These are phyloP conservation scores for Didymella lethalis DNA, from an alignment of 2,329 filamentous ascomycete species.

Conservation along the genomic window DNA sequence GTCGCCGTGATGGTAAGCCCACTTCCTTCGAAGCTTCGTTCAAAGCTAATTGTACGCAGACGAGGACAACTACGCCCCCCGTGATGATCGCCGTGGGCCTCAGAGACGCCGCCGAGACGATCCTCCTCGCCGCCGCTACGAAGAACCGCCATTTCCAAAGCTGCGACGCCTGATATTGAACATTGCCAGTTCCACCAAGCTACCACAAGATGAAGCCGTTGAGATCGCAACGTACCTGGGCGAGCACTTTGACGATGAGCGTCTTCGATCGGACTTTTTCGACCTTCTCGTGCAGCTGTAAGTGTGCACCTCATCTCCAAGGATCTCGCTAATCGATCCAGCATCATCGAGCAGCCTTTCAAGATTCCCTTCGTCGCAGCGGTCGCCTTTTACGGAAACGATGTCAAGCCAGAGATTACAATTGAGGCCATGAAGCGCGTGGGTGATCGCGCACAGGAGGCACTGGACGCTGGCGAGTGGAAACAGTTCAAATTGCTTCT, in stretches of 20 bases:
- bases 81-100: conserved; percentile 42
- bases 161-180: conserved; percentile 47
- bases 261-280: conserved; percentile 76
- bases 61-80: conserved; percentile 39
- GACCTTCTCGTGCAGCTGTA: conserved; percentile 78
- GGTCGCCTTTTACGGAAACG: conserved; percentile 80
- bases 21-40: no score
- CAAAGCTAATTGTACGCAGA: conserved; percentile 28
- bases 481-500: conserved; percentile 88
- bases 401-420: conserved; percentile 76
- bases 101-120: conserved; percentile 45
- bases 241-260: conserved; percentile 80
- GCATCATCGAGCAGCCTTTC: conserved; percentile 86
- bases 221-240: conserved; percentile 68
- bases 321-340: conserved; percentile 42
- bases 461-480: conserved; percentile 79
- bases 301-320: conserved; percentile 30
- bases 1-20: conserved; percentile 44
- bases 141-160: conserved; percentile 47
- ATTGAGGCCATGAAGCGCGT: conserved; percentile 73
- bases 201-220: conserved; percentile 49
- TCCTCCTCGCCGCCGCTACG: conserved; percentile 44
- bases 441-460: conserved; percentile 68
- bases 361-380: conserved; percentile 96
- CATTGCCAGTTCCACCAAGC: conserved; percentile 49